Conservation (phyloP, 306 rosid species). For the Boehmeria nivea region DNA sequence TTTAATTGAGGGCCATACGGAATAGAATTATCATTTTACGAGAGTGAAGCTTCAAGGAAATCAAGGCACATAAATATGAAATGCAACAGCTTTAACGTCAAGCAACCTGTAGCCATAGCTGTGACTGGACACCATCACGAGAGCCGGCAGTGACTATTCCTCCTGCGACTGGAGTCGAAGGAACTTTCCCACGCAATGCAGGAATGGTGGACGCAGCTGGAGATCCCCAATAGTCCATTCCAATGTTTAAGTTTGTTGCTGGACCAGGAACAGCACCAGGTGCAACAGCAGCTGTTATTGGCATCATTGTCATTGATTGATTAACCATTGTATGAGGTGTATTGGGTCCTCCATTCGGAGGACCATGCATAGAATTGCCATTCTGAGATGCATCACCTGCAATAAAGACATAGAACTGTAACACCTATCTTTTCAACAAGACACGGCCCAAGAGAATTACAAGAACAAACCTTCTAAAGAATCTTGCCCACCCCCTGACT, state of each 20-base stretch:
- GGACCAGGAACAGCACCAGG: constrained; percentile 79
- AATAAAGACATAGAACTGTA: constrained; percentile 17
- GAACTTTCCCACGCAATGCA: constrained; percentile 64
- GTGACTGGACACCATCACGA: constrained; percentile 81
- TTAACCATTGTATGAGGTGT: constrained; percentile 56
- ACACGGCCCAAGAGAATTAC: constrained; percentile 22
- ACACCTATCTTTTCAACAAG: constrained; percentile 13
- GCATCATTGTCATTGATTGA: constrained; percentile 56
- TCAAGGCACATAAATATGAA: no score
- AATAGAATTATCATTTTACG: no score
- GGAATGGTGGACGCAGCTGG: constrained; percentile 66
- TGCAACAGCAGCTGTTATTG: constrained; percentile 66
- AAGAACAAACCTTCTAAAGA: constrained; percentile 74
- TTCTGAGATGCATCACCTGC: constrained; percentile 80
- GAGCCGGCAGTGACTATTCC: constrained; percentile 71
- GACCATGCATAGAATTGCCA: constrained; percentile 58
- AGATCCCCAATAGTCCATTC: constrained; percentile 98
- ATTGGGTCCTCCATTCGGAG: constrained; percentile 78
- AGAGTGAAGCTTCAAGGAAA: no score
- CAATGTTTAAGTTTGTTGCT: constrained; percentile 84
- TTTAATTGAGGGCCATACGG: no score
- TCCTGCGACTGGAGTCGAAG: constrained; percentile 74
- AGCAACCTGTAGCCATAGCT: constrained; percentile 80
- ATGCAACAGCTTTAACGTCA: constrained; percentile 1
- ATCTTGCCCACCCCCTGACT: constrained; percentile 75